Conservation (phyloP, 1,284 basidiomycete genomes). For the Meripilus lineatus region DNA sequence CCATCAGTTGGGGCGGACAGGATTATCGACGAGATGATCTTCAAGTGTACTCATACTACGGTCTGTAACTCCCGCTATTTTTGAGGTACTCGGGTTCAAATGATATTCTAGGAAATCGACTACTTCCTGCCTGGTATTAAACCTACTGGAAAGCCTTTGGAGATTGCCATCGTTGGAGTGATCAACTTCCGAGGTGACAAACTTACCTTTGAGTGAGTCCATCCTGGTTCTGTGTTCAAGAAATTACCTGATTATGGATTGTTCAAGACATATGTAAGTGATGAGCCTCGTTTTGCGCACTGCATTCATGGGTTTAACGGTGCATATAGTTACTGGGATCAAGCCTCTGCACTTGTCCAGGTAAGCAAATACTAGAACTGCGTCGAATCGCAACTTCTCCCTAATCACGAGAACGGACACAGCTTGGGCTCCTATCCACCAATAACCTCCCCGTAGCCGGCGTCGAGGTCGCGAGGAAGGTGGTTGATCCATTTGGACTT, state of each 20-base stretch:
- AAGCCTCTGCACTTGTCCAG: constrained; percentile 41
- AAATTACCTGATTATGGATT: not conserved
- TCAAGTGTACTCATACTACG: constrained; percentile 39
- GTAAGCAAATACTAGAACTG: constrained; percentile 14
- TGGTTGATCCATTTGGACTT: constrained; percentile 37
- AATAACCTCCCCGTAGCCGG: constrained; percentile 34
- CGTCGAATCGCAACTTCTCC: not conserved
- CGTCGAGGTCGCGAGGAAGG: constrained; percentile 35
- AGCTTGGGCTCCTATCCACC: constrained; percentile 35
- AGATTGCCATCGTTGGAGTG: constrained; percentile 46
- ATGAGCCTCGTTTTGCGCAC: not conserved
- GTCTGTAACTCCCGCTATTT: constrained; percentile 19
- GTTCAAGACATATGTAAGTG: constrained; percentile 26
- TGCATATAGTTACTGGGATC: constrained; percentile 40
- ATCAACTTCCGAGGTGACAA: constrained; percentile 49
- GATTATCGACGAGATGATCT: constrained; percentile 44
- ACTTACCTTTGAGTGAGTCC: constrained; percentile 44
- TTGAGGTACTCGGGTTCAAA: not conserved
- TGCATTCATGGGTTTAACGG: not conserved
- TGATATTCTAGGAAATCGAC: constrained; percentile 37
- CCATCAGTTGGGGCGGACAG: constrained; percentile 39
- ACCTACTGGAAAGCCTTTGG: constrained; percentile 39
- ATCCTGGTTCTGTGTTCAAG: not conserved
- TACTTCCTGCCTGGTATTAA: constrained; percentile 46
- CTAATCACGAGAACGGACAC: not conserved